These are phyloP conservation scores for Kondoa subrosea DNA, from an alignment of 768 basidiomycete genomes.

Conservation along the genomic window DNA sequence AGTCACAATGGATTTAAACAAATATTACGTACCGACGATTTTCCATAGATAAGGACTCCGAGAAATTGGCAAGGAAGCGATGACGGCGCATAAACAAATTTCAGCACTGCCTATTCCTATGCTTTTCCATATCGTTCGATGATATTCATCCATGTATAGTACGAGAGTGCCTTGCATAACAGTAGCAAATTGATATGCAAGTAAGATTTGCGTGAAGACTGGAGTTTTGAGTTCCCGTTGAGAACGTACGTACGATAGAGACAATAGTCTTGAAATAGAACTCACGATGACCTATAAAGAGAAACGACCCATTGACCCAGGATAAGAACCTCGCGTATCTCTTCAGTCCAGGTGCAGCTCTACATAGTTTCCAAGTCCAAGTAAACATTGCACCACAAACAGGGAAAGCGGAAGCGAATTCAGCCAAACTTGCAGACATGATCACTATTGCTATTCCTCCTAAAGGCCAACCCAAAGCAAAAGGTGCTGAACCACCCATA, in stretches of 20 bases:
- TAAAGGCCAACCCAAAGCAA: constrained; percentile 27
- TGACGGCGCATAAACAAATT: constrained; percentile 14
- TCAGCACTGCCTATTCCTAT: constrained; percentile 18
- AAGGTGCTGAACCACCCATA: constrained; percentile 24
- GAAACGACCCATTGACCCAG: constrained; percentile 24
- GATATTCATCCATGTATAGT: constrained; percentile 16
- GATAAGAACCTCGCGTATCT: constrained; percentile 24
- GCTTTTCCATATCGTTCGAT: constrained; percentile 19
- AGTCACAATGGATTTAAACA: background rate
- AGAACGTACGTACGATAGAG: too few relatives aligned
- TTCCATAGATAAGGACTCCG: constrained; percentile 26
- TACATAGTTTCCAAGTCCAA: constrained; percentile 26
- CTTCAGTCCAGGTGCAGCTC: constrained; percentile 15
- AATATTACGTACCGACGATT: constrained; percentile 10
- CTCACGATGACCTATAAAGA: constrained; percentile 23
- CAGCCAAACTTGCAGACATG: constrained; percentile 25
- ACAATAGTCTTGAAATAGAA: too few relatives aligned
- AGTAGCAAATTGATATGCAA: constrained; percentile 25
- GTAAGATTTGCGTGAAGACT: constrained; percentile 17
- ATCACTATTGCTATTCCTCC: constrained; percentile 26
- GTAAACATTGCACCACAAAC: constrained; percentile 26
- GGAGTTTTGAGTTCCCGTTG: too few relatives aligned
- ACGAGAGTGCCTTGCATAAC: constrained; percentile 21
- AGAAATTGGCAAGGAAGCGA: constrained; percentile 19
- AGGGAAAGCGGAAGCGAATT: constrained; percentile 26